Base-by-base conservation (phyloP, 345 rosid genomes). In the Syzygium jambos region DNA sequence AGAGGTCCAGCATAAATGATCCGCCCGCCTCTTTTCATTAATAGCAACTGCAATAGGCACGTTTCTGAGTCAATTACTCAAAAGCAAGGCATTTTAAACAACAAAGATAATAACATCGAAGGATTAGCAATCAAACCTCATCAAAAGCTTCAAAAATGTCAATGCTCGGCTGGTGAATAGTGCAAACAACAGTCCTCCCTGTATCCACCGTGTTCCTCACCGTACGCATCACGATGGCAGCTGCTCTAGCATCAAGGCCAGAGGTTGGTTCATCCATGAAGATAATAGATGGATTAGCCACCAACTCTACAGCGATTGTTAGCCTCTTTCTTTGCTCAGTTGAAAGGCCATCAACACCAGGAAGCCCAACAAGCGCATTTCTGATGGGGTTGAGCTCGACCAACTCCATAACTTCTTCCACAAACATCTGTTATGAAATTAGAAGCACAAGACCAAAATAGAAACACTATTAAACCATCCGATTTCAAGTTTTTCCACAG, bases 331-430 rank as follows among this genome's bases (percentile, higher is more conserved):
- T 87, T 51, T 91, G 93, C 90, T 91, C 93, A 7, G 92, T 91
- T 1, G 93, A 90, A 27, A 90, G 90, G 52, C 93, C 93, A 89
- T 77, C 87, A 11, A 90, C 88, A 34, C 93, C 93, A 78, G 93
- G 93, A 59, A 90, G 88, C 23, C 93, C 93, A 12, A 91, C 93
- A 7, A 91, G 59, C 2, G 93, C 90, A 7, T 88, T 86, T 87
- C 94, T 91, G 34, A 96, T 59, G 2, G 95, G 94, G 52, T 93
- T 93, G 4, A 96, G 96, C 92, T 96, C 98, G 25, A 96, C 93
- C 89, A 96, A 91, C 22, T 94, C 98, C 98, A 96, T 94, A 85
- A 96, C 94, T 92, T 96, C 98, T 78, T 94, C 97, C 85, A 94
- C 95, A 92, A 96, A 96, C 93, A 93, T 93, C 98, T 96, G 78